These are phyloP conservation scores for Zygoascus flipseniorum DNA, from an alignment of 805 yeast genomes.

Conservation along the genomic window DNA sequence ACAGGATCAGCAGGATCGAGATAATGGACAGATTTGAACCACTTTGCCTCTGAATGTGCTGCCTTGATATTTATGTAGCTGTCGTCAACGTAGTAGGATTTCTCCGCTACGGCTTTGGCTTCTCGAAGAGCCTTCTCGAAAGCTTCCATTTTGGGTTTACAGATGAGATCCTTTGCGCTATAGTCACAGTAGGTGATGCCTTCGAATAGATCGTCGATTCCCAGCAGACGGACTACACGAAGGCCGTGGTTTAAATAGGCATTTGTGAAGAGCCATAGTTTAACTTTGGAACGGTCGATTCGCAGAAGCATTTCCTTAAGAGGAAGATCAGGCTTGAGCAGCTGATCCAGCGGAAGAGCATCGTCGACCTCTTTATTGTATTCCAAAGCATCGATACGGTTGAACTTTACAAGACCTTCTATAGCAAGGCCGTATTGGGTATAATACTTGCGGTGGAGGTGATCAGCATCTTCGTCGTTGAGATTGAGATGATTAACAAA, in stretches of 20 bases:
- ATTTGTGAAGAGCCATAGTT: conserved; percentile 88
- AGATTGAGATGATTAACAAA: conserved; percentile 58
- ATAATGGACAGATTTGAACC: conserved; percentile 62
- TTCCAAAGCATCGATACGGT: conserved; percentile 76
- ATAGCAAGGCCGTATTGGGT: conserved; percentile 85
- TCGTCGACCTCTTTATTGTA: conserved; percentile 89
- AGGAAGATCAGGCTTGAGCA: conserved; percentile 48
- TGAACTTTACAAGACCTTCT: conserved; percentile 65
- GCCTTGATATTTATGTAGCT: conserved; percentile 71
- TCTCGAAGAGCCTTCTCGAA: conserved; percentile 49
- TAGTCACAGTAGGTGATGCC: conserved; percentile 94
- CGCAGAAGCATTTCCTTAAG: conserved; percentile 26
- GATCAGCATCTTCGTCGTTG: conserved; percentile 63
- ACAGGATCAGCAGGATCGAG: conserved; percentile 61
- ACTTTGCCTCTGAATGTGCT: conserved; percentile 56
- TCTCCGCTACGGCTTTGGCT: conserved; percentile 44
- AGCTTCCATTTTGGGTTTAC: conserved; percentile 79
- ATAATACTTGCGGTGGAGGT: conserved; percentile 67
- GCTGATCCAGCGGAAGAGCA: conserved; percentile 73
- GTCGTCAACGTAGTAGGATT: conserved; percentile 81
- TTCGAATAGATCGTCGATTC: conserved; percentile 87
- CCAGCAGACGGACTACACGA: conserved; percentile 69
- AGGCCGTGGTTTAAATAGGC: conserved; percentile 89
- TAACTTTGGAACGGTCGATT: conserved; percentile 44
- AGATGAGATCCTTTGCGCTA: conserved; percentile 48